These are phyloP conservation scores for Ceratocystis colombiana DNA, from an alignment of 2,329 filamentous ascomycete species.

Conservation along the genomic window DNA sequence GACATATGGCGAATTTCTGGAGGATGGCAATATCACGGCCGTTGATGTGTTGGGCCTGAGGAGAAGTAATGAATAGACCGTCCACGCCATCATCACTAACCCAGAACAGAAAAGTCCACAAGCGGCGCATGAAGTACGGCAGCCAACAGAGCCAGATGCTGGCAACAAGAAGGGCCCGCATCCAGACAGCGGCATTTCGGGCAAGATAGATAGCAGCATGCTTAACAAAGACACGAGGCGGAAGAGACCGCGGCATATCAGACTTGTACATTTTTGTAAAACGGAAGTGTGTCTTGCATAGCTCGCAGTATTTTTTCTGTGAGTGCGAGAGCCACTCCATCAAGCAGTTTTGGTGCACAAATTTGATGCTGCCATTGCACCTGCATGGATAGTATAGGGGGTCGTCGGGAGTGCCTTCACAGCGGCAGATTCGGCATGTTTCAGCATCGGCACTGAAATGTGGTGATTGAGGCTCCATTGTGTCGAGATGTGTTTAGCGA, in stretches of 20 bases:
- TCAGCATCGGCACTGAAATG: conserved; percentile 46
- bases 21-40: conserved; percentile 19
- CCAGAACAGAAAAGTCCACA: conserved; percentile 95
- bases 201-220: conserved; percentile 66
- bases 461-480: conserved; percentile 6
- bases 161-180: conserved; percentile 65
- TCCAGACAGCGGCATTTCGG: conserved; percentile 64
- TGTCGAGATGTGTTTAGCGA: not conserved
- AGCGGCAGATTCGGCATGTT: conserved; percentile 94
- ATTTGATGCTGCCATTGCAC: conserved; percentile 97
- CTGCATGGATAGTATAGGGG: conserved; percentile 97
- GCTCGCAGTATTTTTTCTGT: conserved; percentile 98
- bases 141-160: conserved; percentile 83
- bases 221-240: conserved; percentile 67
- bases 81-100: conserved; percentile 66
- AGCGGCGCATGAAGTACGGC: conserved; percentile 79
- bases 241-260: conserved; percentile 79
- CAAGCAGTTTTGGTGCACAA: conserved; percentile 92
- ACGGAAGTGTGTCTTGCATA: conserved; percentile 95
- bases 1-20: conserved; percentile 29
- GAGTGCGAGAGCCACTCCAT: conserved; percentile 99
- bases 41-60: conserved; percentile 14
- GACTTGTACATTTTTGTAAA: conserved; percentile 97
- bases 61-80: conserved; percentile 25
- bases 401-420: conserved; percentile 70